Evolutionary conservation across 116 monocot genomes (phyloP).

Genomic region (Dioscorea cayenensis): DNA sequence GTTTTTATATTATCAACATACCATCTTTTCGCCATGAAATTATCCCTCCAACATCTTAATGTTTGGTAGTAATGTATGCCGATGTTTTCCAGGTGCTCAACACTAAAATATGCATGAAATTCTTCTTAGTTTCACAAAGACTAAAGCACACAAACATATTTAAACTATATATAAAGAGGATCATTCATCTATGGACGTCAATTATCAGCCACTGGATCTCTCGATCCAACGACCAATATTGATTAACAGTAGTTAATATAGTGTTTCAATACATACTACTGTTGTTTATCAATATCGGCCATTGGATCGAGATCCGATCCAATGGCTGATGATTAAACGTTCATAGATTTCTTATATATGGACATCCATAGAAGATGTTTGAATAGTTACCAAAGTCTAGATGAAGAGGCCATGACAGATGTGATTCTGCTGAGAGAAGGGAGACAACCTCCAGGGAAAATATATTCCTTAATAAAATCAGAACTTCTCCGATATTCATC

Average conservation of each 20-base stretch:
- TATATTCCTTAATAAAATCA: constrained; percentile 96
- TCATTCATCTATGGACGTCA: too few relatives aligned
- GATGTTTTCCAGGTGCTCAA: constrained; percentile 93
- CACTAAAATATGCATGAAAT: constrained; percentile 27
- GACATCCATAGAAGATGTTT: too few relatives aligned
- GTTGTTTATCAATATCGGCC: too few relatives aligned
- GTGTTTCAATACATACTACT: too few relatives aligned
- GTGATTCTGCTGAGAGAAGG: constrained; percentile 84
- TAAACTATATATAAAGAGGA: too few relatives aligned
- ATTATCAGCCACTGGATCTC: too few relatives aligned
- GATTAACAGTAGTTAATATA: too few relatives aligned
- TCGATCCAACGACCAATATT: too few relatives aligned
- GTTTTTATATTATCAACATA: constrained; percentile 12
- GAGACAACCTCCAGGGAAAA: constrained; percentile 92
- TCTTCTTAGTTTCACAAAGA: background rate
- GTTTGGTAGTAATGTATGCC: constrained; percentile 89
- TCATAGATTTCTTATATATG: too few relatives aligned
- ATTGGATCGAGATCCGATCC: too few relatives aligned
- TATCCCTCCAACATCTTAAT: constrained; percentile 68
- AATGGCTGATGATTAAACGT: too few relatives aligned
- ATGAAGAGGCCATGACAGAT: constrained; percentile 73
- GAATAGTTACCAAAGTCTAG: constrained; percentile 66
- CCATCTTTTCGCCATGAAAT: constrained; percentile 64
- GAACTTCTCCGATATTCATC: constrained; percentile 93
- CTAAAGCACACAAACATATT: too few relatives aligned